Conservation (phyloP, 768 basidiomycete genomes). For the Phylloporus sp. region DNA sequence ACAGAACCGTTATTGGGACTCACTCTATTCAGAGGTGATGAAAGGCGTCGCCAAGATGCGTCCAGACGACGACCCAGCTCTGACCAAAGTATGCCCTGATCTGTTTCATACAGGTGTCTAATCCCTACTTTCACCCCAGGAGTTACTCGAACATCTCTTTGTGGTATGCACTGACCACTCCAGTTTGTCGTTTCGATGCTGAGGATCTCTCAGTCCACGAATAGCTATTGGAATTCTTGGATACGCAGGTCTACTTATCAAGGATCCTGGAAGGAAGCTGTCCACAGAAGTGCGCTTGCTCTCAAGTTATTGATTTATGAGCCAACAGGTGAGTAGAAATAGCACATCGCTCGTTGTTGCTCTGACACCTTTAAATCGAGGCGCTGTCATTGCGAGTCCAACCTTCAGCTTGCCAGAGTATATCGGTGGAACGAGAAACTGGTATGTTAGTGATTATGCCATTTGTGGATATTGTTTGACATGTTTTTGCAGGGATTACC, state of each 20-base stretch:
- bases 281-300: constrained; percentile 88
- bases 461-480: background rate
- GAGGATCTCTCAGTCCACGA: constrained; percentile 49
- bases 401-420: constrained; percentile 93
- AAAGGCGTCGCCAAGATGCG: constrained; percentile 42
- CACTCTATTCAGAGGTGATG: constrained; percentile 34
- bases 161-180: constrained; percentile 34
- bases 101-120: background rate
- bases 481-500: constrained; percentile 50
- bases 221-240: constrained; percentile 85
- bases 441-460: constrained; percentile 40
- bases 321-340: constrained; percentile 58
- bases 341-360: background rate
- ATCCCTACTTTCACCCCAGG: constrained; percentile 31
- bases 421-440: constrained; percentile 86
- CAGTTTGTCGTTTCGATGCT: background rate
- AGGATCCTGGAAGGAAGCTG: constrained; percentile 94
- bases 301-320: constrained; percentile 91
- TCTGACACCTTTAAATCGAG: constrained; percentile 30
- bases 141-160: constrained; percentile 53
- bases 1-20: background rate
- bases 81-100: constrained; percentile 49
- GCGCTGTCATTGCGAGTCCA: constrained; percentile 91
- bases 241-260: constrained; percentile 83
- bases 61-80: constrained; percentile 61